A percentile compares a stretch with the other conserved stretches of the same genome.
These are phyloP conservation scores for Vaccinium corymbosum DNA, from an alignment of 148 eudicot genomes.

Conservation along the genomic window DNA sequence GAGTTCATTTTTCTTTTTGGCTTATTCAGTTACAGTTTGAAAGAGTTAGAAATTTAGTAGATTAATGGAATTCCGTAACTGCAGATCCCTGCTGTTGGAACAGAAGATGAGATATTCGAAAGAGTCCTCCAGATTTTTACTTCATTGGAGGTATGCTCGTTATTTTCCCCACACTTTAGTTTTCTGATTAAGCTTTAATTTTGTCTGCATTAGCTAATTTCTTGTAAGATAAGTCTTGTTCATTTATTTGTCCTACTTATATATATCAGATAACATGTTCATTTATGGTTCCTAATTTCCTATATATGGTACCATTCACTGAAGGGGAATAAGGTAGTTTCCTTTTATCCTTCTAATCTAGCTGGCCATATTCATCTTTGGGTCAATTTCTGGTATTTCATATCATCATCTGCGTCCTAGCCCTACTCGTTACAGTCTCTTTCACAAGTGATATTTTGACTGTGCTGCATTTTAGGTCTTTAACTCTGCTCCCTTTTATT, in stretches of 20 bases:
- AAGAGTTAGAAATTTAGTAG: not conserved
- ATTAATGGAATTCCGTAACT: constrained; percentile 14
- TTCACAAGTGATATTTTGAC: not conserved
- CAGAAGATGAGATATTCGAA: constrained; percentile 74
- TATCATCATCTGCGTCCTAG: no score
- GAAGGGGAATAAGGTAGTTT: not conserved
- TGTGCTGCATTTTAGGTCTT: not conserved
- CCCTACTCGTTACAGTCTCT: not conserved
- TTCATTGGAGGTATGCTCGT: constrained; percentile 40
- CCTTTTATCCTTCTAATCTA: not conserved
- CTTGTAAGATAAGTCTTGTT: no score
- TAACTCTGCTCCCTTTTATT: not conserved
- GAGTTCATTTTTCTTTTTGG: not conserved
- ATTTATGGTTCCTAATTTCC: no score
- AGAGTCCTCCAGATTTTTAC: constrained; percentile 64
- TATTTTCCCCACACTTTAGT: not conserved
- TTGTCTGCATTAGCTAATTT: not conserved
- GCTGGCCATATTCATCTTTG: not conserved
- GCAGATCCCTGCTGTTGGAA: constrained; percentile 83
- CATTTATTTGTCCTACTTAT: not conserved
- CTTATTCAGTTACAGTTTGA: not conserved
- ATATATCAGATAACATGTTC: not conserved
- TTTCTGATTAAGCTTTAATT: not conserved
- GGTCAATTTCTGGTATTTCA: not conserved
- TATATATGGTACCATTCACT: not conserved